phyloP scores from a whole-genome alignment of 257 asterid genomes.

The Gentiana dahurica region DNA sequence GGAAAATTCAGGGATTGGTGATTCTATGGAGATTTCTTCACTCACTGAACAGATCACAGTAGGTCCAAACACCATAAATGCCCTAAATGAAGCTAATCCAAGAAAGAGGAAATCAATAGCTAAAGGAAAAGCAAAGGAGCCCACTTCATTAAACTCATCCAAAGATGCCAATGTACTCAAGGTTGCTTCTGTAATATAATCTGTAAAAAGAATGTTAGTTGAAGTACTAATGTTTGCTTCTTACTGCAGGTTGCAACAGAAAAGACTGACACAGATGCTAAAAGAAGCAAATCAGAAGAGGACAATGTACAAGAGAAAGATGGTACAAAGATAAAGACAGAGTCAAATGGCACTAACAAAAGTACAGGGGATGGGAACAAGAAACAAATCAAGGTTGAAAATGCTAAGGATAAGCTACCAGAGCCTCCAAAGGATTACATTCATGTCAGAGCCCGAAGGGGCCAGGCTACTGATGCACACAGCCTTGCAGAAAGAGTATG shows the following conservation, averaged over 20 bases:
- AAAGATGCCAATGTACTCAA: conserved; percentile 39
- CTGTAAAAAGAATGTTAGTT: neutral
- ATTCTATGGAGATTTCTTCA: conserved; percentile 67
- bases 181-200: neutral
- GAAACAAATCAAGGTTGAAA: conserved; percentile 21
- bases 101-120: conserved; percentile 63
- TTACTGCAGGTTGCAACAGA: conserved; percentile 42
- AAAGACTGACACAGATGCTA: conserved; percentile 40
- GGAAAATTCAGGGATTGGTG: conserved; percentile 35
- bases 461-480: conserved; percentile 93
- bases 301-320: conserved; percentile 23
- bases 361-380: conserved; percentile 12
- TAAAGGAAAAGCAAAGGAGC: conserved; percentile 51
- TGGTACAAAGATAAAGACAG: conserved; percentile 13
- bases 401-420: conserved; percentile 26
- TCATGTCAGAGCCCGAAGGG: conserved; percentile 95
- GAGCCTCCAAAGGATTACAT: conserved; percentile 80
- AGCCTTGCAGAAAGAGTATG: conserved; percentile 93
- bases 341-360: conserved; percentile 12
- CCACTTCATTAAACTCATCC: conserved; percentile 16
- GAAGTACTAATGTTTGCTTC: neutral
- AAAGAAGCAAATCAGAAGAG: conserved; percentile 46
- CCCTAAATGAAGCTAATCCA: conserved; percentile 26
- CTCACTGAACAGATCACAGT: conserved; percentile 55
- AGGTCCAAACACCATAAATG: conserved; percentile 18